Base-by-base conservation (phyloP, 2,329 filamentous ascomycete genomes). In the Ceratocystis alfenasii region DNA sequence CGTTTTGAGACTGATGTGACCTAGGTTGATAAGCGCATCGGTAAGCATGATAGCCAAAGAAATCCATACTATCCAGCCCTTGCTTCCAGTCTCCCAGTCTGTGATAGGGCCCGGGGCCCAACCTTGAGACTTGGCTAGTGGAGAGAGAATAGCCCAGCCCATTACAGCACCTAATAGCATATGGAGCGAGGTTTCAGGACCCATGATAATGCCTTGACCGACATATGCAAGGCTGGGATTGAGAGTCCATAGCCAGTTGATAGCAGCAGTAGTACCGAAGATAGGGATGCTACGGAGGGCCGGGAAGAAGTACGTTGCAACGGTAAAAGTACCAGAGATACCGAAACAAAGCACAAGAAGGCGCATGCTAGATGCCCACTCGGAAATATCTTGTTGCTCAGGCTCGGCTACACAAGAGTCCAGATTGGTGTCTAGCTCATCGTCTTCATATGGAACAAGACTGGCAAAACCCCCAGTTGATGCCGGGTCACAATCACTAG, bases 51-150 rank as follows among this genome's bases (percentile, higher is more conserved):
- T 96, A 2, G 94, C 90, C 36, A 99, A 78, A 44, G 90, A 96
- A 1, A 95, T 81, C 94, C 94, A 99, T 0, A 99, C 90, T 68
- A 99, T 97, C 94, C 94, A 99, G 48, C 93, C 94, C 76, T 97
- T 96, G 74, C 90, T 96, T 8, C 94, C 94, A 17, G 81, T 84
- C 67, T 93, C 89, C 94, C 94, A 99, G 74, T 95, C 89, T 65
- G 84, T 81, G 0, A 96, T 90, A 1, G 86, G 81, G 0, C 92
- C 94, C 2, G 91, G 89, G 8, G 94, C 94, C 94, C 94, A 99
- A 2, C 89, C 90, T 70, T 83, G 84, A 66, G 80, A 77, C 74
- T 96, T 96, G 3, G 94, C 92, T 6, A 97, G 75, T 0, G 94
- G 94, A 2, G 92, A 96, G 1, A 99, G 79, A 5, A 97, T 74